Percentiles rank a stretch among this genome's conserved stretches.
Conservation (phyloP, 108 stramenopile species). For the Cyclostephanos tholiformis region DNA sequence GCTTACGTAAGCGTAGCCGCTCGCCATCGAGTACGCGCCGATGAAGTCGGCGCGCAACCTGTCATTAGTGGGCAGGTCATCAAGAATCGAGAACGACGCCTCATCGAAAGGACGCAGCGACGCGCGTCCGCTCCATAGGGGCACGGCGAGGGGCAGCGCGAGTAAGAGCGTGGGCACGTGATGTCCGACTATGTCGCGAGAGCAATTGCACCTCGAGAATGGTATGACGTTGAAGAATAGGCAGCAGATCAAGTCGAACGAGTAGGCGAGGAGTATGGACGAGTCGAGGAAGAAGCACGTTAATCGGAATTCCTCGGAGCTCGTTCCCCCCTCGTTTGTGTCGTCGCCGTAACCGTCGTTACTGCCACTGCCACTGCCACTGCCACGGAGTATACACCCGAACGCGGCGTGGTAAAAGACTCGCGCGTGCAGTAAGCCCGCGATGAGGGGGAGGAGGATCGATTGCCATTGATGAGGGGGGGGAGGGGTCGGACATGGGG, state of each 20-base stretch:
- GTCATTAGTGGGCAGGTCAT: background rate
- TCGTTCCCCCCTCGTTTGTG: background rate
- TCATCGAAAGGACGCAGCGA: background rate
- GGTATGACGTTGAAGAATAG: slow-evolving; percentile 22
- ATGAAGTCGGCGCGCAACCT: slow-evolving; percentile 8
- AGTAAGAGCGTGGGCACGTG: slow-evolving; percentile 22
- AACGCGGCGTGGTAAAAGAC: slow-evolving; percentile 28
- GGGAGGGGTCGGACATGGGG: background rate
- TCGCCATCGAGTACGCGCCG: slow-evolving; percentile 4
- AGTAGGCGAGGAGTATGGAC: slow-evolving; percentile 30
- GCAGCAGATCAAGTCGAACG: slow-evolving; percentile 31
- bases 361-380: background rate
- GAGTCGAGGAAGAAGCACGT: slow-evolving; percentile 11
- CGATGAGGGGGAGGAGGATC: slow-evolving; percentile 17
- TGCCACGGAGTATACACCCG: slow-evolving; percentile 5
- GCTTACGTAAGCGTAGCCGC: slow-evolving; percentile 26
- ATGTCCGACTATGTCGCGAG: slow-evolving; percentile 25
- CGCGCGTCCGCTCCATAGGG: slow-evolving; percentile 10
- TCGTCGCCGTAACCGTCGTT: background rate
- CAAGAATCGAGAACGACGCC: background rate
- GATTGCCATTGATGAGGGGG: slow-evolving; percentile 3
- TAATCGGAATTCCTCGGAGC: background rate
- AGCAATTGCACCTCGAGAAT: slow-evolving; percentile 26
- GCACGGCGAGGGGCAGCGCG: slow-evolving; percentile 18
- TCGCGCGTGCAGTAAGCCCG: slow-evolving; percentile 15